A percentile compares a stretch with the other conserved stretches of the same genome.
phyloP scores from a whole-genome alignment of 495 filamentous ascomycete genomes.

The Trypethelium eluteriae region DNA sequence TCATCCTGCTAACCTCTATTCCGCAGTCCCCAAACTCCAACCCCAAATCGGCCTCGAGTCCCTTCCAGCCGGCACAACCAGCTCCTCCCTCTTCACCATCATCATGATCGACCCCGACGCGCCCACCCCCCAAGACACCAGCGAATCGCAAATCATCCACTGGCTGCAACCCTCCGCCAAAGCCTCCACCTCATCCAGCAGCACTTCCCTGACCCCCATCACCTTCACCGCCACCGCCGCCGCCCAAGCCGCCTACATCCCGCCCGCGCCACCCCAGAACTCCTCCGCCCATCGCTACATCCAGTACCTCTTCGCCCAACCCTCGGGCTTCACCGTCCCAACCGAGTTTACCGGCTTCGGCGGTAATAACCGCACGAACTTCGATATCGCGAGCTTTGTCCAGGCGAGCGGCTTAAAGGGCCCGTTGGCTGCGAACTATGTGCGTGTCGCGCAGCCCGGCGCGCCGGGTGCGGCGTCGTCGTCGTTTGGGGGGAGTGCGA shows the following conservation, averaged over 20 bases:
- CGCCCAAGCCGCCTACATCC: constrained; percentile 12
- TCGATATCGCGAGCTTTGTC: constrained; percentile 13
- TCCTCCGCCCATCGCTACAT: constrained; percentile 18
- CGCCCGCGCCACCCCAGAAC: constrained; percentile 14
- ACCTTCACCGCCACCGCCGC: constrained; percentile 2
- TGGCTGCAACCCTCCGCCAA: constrained; percentile 14
- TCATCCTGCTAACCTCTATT: neutral
- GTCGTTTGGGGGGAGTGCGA: neutral
- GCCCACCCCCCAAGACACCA: constrained; percentile 15
- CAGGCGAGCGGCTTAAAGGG: neutral
- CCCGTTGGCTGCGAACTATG: constrained; percentile 17
- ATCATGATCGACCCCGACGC: constrained; percentile 19
- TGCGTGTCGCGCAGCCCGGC: neutral
- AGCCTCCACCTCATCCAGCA: neutral
- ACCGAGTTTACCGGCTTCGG: constrained; percentile 12
- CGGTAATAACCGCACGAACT: constrained; percentile 14
- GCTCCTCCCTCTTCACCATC: constrained; percentile 12
- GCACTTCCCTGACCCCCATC: constrained; percentile 5
- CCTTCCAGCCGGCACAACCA: neutral
- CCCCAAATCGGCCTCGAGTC: constrained; percentile 4
- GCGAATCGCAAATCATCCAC: constrained; percentile 15
- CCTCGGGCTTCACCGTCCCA: constrained; percentile 12
- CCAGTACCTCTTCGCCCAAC: constrained; percentile 14
- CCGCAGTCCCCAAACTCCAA: neutral
- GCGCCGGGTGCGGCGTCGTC: neutral